These are phyloP conservation scores for Cladobotryum mycophilum DNA, from an alignment of 2,329 filamentous ascomycete species.

Conservation along the genomic window DNA sequence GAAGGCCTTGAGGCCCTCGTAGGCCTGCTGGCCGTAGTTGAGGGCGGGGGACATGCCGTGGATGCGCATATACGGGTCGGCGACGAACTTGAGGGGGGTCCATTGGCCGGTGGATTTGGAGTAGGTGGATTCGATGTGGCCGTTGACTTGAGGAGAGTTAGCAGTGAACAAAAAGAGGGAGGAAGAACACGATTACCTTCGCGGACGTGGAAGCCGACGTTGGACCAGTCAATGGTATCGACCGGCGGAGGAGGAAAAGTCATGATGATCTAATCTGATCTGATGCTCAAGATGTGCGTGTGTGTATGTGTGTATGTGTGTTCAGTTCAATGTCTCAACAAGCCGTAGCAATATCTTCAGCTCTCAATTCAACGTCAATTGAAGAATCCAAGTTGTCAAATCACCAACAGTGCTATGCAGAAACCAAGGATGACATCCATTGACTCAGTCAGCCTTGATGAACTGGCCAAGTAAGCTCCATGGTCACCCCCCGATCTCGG, in stretches of 20 bases:
- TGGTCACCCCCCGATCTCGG: not conserved
- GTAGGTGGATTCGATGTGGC: conserved; percentile 87
- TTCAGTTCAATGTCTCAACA: too few relatives aligned
- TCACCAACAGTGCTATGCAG: not conserved
- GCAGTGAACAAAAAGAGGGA: not conserved
- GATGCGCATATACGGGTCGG: conserved; percentile 77
- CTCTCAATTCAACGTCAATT: too few relatives aligned
- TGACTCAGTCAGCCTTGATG: too few relatives aligned
- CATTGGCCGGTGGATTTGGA: conserved; percentile 67
- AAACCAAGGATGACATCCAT: not conserved
- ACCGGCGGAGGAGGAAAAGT: conserved; percentile 71
- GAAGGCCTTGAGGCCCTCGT: conserved; percentile 98
- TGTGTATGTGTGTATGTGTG: too few relatives aligned
- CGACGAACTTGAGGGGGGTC: conserved; percentile 71
- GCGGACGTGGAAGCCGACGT: conserved; percentile 86
- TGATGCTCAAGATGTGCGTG: not conserved
- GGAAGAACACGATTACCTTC: conserved; percentile 54
- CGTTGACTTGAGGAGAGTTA: conserved; percentile 59
- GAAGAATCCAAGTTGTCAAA: not conserved
- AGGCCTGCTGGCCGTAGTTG: conserved; percentile 97
- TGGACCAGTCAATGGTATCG: conserved; percentile 84
- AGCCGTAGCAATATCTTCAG: too few relatives aligned
- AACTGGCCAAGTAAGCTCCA: too few relatives aligned
- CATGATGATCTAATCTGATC: conserved; percentile 28
- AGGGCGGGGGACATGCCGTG: conserved; percentile 93